Evolutionary conservation across 495 filamentous ascomycete genomes (phyloP).

Genomic region (Hypomontagnella monticulosa): DNA sequence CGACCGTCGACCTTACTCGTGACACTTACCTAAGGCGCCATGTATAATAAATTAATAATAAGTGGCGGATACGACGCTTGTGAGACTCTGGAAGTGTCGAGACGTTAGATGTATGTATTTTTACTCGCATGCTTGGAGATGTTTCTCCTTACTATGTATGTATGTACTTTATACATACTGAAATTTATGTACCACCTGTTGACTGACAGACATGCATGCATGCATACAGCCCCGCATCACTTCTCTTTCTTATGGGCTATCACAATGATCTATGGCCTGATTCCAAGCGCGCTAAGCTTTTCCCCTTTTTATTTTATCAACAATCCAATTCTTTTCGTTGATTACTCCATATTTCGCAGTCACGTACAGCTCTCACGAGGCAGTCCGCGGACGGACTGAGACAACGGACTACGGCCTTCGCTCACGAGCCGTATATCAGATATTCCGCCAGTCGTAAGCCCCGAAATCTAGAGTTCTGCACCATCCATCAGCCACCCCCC

Average conservation of each 20-base stretch:
- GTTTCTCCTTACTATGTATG: background rate
- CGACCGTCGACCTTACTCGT: too few species aligned
- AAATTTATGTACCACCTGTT: constrained; percentile 22
- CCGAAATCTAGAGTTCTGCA: constrained; percentile 17
- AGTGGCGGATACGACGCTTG: background rate
- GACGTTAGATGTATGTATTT: constrained; percentile 12
- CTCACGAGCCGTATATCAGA: constrained; percentile 13
- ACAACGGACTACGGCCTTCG: constrained; percentile 14
- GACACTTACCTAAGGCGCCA: background rate
- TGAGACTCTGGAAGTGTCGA: constrained; percentile 11
- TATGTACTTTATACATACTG: background rate
- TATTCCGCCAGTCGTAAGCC: constrained; percentile 14
- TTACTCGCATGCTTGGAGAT: background rate
- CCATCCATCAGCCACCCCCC: constrained; percentile 19
- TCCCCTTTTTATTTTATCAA: constrained; percentile 39
- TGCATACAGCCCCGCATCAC: constrained; percentile 45
- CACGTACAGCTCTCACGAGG: constrained; percentile 33
- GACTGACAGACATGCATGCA: constrained; percentile 43
- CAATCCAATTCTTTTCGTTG: constrained; percentile 20
- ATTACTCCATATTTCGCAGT: constrained; percentile 33
- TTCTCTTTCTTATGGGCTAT: constrained; percentile 46
- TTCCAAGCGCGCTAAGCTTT: constrained; percentile 47
- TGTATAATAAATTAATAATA: background rate
- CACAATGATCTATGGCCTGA: constrained; percentile 48
- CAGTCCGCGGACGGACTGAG: constrained; percentile 13